Evolutionary conservation across 768 basidiomycete species (phyloP).

Genomic region (Thelephora aurantiotincta): DNA sequence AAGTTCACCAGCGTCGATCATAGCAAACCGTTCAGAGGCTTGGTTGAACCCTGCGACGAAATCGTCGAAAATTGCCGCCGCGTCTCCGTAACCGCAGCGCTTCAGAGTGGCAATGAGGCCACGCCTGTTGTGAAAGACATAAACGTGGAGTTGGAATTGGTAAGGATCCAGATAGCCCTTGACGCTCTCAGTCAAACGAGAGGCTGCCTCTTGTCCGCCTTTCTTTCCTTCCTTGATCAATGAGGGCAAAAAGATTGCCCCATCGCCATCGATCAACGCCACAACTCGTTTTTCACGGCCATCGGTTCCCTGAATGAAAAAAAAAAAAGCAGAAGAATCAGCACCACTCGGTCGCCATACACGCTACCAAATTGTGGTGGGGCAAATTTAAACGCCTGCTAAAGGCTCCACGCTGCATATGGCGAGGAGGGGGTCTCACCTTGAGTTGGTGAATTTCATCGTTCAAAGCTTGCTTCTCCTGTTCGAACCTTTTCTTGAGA

Average conservation of each 20-base stretch:
- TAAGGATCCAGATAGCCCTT: constrained; percentile 13
- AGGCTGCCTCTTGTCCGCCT: constrained; percentile 45
- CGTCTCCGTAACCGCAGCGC: constrained; percentile 18
- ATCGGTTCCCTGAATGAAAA: constrained; percentile 4
- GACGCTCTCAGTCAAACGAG: constrained; percentile 23
- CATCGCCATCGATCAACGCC: constrained; percentile 51
- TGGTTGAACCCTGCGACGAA: constrained; percentile 62
- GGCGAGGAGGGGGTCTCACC: not conserved
- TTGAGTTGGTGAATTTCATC: not conserved
- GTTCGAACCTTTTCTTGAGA: not conserved
- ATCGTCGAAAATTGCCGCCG: constrained; percentile 37
- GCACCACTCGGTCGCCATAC: too few relatives aligned
- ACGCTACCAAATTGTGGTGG: too few relatives aligned
- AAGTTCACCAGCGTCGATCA: constrained; percentile 55
- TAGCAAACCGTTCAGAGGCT: constrained; percentile 48
- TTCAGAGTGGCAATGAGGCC: constrained; percentile 39
- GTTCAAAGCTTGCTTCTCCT: not conserved
- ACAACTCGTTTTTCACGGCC: constrained; percentile 22
- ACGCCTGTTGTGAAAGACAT: constrained; percentile 49
- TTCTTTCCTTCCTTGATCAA: constrained; percentile 39
- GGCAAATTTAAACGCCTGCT: too few relatives aligned
- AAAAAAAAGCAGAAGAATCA: not conserved
- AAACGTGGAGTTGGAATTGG: constrained; percentile 40
- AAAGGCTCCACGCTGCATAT: not conserved
- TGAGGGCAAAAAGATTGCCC: constrained; percentile 39